These are phyloP conservation scores for Verticillium alfalfae DNA, from an alignment of 2,329 filamentous ascomycete species.

Conservation along the genomic window DNA sequence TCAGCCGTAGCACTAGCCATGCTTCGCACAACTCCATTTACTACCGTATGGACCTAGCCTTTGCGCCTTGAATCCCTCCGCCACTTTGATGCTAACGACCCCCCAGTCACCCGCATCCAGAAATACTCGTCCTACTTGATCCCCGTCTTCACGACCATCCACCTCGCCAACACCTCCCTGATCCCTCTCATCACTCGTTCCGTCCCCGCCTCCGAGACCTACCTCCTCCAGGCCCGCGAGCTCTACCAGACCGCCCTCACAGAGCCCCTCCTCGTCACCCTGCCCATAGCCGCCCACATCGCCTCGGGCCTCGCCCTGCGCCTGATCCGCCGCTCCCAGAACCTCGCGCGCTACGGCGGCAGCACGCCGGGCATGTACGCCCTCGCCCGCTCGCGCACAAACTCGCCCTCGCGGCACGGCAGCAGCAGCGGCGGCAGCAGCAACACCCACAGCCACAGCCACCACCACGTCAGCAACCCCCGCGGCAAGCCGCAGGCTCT, in stretches of 20 bases:
- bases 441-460: background rate
- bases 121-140: slow-evolving; percentile 87
- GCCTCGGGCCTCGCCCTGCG: slow-evolving; percentile 72
- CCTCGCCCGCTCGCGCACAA: slow-evolving; percentile 25
- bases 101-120: slow-evolving; percentile 67
- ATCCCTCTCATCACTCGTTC: slow-evolving; percentile 72
- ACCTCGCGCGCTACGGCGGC: slow-evolving; percentile 70
- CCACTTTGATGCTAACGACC: background rate
- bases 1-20: slow-evolving; percentile 42
- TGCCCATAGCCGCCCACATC: slow-evolving; percentile 72
- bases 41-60: slow-evolving; percentile 54
- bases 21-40: slow-evolving; percentile 64
- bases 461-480: background rate
- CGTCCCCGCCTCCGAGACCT: slow-evolving; percentile 71
- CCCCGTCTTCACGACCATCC: slow-evolving; percentile 68
- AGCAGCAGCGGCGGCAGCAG: slow-evolving; percentile 11
- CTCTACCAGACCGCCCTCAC: slow-evolving; percentile 81
- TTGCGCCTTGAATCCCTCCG: background rate
- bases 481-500: background rate
- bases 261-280: slow-evolving; percentile 72
- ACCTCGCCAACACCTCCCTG: slow-evolving; percentile 75
- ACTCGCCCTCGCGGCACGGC: slow-evolving; percentile 20
- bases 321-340: slow-evolving; percentile 66
- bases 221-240: slow-evolving; percentile 84
- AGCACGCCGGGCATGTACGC: slow-evolving; percentile 49